Evolutionary conservation across 805 yeast species (phyloP).

Genomic region (Monosporozyma aerobia): DNA sequence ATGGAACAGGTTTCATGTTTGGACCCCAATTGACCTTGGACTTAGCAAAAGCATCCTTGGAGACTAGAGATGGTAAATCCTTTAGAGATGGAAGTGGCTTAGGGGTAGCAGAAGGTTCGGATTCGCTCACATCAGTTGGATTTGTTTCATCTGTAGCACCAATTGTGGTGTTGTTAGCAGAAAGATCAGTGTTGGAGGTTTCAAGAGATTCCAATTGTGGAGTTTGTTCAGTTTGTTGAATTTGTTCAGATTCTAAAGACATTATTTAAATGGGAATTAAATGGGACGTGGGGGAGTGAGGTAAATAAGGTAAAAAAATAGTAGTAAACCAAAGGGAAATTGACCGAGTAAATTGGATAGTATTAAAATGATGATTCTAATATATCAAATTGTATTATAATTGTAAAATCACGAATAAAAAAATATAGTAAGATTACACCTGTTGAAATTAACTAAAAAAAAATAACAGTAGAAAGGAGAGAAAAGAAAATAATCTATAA

Average conservation of each 20-base stretch:
- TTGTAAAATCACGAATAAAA: neutral
- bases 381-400: neutral
- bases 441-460: neutral
- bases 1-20: slow-evolving; percentile 34
- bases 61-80: slow-evolving; percentile 62
- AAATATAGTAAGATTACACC: neutral
- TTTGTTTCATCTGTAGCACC: slow-evolving; percentile 38
- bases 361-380: neutral
- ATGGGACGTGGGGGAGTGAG: neutral
- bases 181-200: slow-evolving; percentile 41
- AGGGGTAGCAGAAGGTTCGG: slow-evolving; percentile 6
- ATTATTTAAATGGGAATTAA: neutral
- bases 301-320: neutral
- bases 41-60: slow-evolving; percentile 29
- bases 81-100: slow-evolving; percentile 27
- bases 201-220: slow-evolving; percentile 1
- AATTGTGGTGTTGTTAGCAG: slow-evolving; percentile 69
- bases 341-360: neutral
- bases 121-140: neutral
- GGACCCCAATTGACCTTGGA: slow-evolving; percentile 37
- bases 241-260: slow-evolving; percentile 3
- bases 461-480: neutral
- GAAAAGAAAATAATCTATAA: neutral
- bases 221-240: neutral
- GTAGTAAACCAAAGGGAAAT: slow-evolving; percentile 6